Evolutionary conservation across 73 alveolate species (phyloP).

Genomic region (Halteria grandinella): DNA sequence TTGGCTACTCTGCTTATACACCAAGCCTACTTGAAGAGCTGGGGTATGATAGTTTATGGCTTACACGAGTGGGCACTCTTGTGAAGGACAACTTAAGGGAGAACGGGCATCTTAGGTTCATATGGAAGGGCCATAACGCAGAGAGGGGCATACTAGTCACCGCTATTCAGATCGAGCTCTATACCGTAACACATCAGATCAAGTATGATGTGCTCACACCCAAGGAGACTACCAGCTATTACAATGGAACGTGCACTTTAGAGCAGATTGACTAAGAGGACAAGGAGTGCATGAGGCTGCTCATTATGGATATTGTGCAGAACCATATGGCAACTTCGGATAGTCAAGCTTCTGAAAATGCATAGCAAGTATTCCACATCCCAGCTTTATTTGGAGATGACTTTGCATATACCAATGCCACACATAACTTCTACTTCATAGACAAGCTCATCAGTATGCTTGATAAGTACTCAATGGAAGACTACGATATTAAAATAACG

Average conservation of each 20-base stretch:
- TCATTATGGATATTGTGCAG: not conserved
- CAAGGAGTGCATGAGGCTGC: not conserved
- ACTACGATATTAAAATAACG: conserved; percentile 17
- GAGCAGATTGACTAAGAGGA: not conserved
- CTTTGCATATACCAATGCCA: conserved; percentile 36
- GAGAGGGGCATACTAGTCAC: not conserved
- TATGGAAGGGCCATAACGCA: conserved; percentile 45
- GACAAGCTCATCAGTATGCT: conserved; percentile 4
- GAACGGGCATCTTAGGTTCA: conserved; percentile 31
- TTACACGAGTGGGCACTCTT: conserved; percentile 48
- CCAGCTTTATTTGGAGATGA: conserved; percentile 63
- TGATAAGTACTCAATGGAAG: conserved; percentile 2
- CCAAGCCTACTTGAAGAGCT: conserved; percentile 47
- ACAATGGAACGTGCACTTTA: not conserved
- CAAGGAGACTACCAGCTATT: not conserved
- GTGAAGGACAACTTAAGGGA: not conserved
- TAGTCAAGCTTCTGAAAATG: not conserved
- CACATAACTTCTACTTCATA: conserved; percentile 3
- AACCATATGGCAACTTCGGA: conserved; percentile 32
- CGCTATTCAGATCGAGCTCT: conserved; percentile 12
- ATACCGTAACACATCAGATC: conserved; percentile 13
- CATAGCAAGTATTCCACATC: not conserved
- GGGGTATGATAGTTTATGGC: conserved; percentile 65
- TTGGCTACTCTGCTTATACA: conserved; percentile 82
- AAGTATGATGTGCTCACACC: too few relatives aligned